Evolutionary conservation across 2,329 filamentous ascomycete species (phyloP).

Genomic region (Sporothrix luriei): DNA sequence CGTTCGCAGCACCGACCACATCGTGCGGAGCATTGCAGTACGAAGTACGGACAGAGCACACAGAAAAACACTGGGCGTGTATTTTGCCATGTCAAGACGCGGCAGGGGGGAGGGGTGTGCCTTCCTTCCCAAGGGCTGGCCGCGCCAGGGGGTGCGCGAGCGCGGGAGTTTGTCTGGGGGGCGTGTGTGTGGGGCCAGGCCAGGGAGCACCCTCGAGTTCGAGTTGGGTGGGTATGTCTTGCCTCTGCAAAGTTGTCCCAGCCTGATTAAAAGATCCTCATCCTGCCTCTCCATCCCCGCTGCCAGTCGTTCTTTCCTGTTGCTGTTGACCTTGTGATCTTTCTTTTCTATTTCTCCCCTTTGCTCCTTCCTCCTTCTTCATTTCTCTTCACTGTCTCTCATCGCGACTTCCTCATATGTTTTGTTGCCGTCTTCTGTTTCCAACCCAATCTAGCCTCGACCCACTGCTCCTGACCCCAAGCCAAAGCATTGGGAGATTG

Average conservation of each 20-base stretch:
- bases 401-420: slow-evolving; percentile 19
- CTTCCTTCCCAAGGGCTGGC: slow-evolving; percentile 25
- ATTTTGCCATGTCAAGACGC: not conserved
- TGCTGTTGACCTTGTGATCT: not conserved
- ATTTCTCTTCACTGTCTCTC: not conserved
- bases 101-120: slow-evolving; percentile 19
- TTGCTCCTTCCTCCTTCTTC: slow-evolving; percentile 11
- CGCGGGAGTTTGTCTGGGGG: slow-evolving; percentile 21
- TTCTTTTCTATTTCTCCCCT: not conserved
- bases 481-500: slow-evolving; percentile 25
- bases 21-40: too few relatives aligned
- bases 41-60: not conserved
- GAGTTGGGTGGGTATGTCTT: not conserved
- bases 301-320: slow-evolving; percentile 13
- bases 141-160: slow-evolving; percentile 22
- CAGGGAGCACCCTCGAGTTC: not conserved
- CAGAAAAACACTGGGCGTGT: not conserved
- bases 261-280: slow-evolving; percentile 27
- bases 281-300: slow-evolving; percentile 21
- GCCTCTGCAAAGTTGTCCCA: slow-evolving; percentile 10
- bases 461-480: slow-evolving; percentile 23
- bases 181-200: slow-evolving; percentile 15
- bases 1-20: too few relatives aligned
- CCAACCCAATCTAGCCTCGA: slow-evolving; percentile 8
- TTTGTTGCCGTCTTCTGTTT: not conserved